Evolutionary conservation across 768 basidiomycete species (phyloP), one percentile per base, ranked within the genome.

Genomic region (Auriscalpium microsporum): DNA sequence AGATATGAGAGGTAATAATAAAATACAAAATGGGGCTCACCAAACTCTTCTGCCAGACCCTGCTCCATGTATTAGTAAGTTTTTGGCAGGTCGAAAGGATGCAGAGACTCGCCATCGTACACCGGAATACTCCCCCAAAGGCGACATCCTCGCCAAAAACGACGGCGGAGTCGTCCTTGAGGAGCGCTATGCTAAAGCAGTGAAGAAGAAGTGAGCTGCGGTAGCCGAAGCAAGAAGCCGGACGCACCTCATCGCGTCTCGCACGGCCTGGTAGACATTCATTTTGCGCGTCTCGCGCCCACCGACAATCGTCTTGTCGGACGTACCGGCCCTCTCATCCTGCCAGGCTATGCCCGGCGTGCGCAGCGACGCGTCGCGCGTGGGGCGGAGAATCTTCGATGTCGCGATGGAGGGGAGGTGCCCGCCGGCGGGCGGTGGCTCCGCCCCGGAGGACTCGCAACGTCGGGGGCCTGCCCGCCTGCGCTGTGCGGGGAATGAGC

Each of bases 71-170:
- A 23, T 36, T 23, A 16, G 13, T 17, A 35, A 16, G 19, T 23
- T 21, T 38, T 14, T 46, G 19, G 10, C 23, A n/a, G 7, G 33
- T 23, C 5, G 14, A 5, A 14, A 21, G 2, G 35, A 19, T 28
- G 38, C 2, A 44, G 8, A 17, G 19, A 63, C 78, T 51, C 53
- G 90, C 90, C 86, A 93, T 90, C 0, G 90, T 92, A 62, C 92
- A 95, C 56, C 94, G 78, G 64, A 97, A 97, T 13, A 97, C 94
- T 3, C 94, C 94, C 10, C 94, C 94, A 61, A 95, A 96, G 0
- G 87, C 88, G 48, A 97, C 91, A 59, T 93, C 90, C 65, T 89
- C 86, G 8, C 94, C 94, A 63, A 96, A 96, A 0, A 96, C 84
- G 5, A 95, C 83, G 2, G 94, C 86, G 52, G 73, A 87, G 52